A percentile compares a stretch with the other conserved stretches of the same genome.
phyloP scores from a whole-genome alignment of 352 stramenopile genomes.

The Phytopythium montanum region DNA sequence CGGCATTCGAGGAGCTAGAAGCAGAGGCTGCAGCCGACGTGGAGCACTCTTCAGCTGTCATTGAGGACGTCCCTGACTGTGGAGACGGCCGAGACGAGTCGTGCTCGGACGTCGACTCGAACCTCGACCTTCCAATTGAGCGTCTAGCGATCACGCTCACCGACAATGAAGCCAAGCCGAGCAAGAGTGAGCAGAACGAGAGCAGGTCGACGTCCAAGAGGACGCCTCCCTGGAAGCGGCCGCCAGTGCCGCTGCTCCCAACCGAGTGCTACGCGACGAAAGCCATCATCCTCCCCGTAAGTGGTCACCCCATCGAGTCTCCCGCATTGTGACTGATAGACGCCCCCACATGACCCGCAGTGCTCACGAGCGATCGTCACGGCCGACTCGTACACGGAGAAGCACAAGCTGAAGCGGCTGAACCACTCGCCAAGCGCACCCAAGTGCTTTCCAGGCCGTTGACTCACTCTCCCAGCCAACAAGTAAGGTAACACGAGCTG shows the following conservation, averaged over 20 bases:
- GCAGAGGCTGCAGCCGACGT: neutral
- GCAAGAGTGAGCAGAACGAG: constrained; percentile 3
- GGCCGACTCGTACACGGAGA: constrained; percentile 2
- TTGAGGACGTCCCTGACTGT: neutral
- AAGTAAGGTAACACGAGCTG: neutral
- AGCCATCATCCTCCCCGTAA: constrained; percentile 43
- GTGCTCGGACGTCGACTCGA: neutral
- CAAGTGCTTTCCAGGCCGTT: neutral
- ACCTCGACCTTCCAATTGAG: neutral
- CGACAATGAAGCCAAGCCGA: neutral
- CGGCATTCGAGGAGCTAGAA: neutral
- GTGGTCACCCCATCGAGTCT: neutral
- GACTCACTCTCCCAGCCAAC: neutral
- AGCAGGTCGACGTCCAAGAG: constrained; percentile 19
- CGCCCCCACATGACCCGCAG: neutral
- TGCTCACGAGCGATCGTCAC: neutral
- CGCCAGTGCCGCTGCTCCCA: constrained; percentile 53
- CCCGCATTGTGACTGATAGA: neutral
- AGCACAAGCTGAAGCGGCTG: constrained; percentile 1
- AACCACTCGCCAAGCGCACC: constrained; percentile 3
- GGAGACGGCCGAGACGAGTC: neutral
- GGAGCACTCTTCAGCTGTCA: neutral
- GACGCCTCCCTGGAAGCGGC: constrained; percentile 48
- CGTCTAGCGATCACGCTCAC: neutral
- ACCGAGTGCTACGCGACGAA: constrained; percentile 48